Base-by-base conservation (phyloP, 768 basidiomycete species). In the Leccinellum luteum region DNA sequence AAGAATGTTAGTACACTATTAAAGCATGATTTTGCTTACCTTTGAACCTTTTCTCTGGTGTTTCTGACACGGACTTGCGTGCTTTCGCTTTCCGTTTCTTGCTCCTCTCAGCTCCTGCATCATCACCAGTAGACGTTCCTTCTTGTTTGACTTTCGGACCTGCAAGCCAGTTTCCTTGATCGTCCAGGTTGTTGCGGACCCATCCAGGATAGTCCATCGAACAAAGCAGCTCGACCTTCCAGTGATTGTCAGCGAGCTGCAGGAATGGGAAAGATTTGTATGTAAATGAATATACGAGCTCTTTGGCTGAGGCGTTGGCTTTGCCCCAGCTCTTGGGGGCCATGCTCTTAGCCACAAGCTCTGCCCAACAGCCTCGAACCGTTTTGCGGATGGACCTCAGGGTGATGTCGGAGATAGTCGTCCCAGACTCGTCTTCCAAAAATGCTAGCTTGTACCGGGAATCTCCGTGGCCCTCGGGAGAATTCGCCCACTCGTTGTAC, bases 261-360 rank as follows among this genome's bases (percentile, higher is more conserved):
- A 51, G 28, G 21, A 56, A 45, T 7, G 50, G 55, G 15, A 47
- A 59, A 0, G 17, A 7, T 12, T 55, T 55, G 45, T 59, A 59
- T 0, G 13, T 5, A 1, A 5, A 2, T 1, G 14, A 8, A 5
- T 28, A 44, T 9, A 55, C 23, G 0, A 41, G 1, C 2, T 59
- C 45, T 27, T 52, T 52, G 0, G 27, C 28, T 3, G 59, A 48
- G 4, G 56, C 3, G 2, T 4, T 54, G 2, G 48, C 49, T 47
- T 60, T 60, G 0, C 56, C 56, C 60, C 60, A 57, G 21, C 34
- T 54, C 49, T 51, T 51, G 13, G 56, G 53, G 21, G 55, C 56
- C 41, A 31, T 51, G 0, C 3, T 13, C 17, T 48, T 47, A 8
- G 0, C 12, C 1, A 51, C 23, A 2, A 60, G 60, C 9, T 60